Base-by-base conservation (phyloP, 2,329 filamentous ascomycete genomes). In the Curvularia lunata region DNA sequence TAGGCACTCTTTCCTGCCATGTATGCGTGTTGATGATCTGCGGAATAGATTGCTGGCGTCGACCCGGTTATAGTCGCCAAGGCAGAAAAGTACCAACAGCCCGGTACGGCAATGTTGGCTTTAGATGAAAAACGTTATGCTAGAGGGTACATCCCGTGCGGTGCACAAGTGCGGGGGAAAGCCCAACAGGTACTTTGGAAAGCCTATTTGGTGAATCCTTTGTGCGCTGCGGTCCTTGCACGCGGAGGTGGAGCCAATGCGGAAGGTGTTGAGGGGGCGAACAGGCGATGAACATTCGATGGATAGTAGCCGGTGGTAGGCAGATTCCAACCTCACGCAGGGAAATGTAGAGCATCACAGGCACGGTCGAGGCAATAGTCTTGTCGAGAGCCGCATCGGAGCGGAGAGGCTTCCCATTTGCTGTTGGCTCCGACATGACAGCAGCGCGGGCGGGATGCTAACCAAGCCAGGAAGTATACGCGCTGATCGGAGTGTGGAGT, bases 91-190 rank as follows among this genome's bases (percentile, higher is more conserved):
- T 65, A 66, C 66, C 66, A 69, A 41, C 61, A 63, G 58, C 65
- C 66, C 57, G 66, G 66, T 63, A 64, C 59, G 32, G 43, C 21
- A 52, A 42, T 23, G 58, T 63, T 57, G 64, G 49, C 49, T 46
- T 55, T 62, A 67, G 57, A 67, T 62, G 63, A 65, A 56, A 25
- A 56, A 48, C 56, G 57, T 62, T 65, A 54, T 57, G 54, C 62
- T 51, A 65, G 59, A 64, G 62, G 43, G 41, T 65, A 50, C 64
- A 54, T 48, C 38, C 42, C 28, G 46, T 58, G 45, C 45, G 46
- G 40, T 46, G 46, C 59, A 58, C 49, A 63, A 52, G 25, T 56
- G 48, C 54, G 52, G 52, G 49, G 56, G 56, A 52, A 27, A 52
- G 25, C 49, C 58, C 56, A 48, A 65, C 48, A 48, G 41, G 27